Percentiles rank a stretch among this genome's conserved stretches.
These are phyloP conservation scores for Pseudozyma sp. DNA, from an alignment of 1,284 basidiomycete species.

Conservation along the genomic window DNA sequence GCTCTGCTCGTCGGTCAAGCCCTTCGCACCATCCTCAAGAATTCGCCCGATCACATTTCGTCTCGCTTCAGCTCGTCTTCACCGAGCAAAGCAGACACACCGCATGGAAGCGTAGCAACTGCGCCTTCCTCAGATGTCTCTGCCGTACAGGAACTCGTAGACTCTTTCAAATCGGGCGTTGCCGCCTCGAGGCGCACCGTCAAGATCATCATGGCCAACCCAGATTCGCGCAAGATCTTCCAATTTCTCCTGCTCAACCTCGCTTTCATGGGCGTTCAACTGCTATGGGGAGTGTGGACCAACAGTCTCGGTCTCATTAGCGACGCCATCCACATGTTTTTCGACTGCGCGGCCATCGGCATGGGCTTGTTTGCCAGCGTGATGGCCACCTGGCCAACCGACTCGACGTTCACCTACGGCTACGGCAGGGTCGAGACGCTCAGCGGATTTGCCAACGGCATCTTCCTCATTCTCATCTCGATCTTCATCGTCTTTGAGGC, in stretches of 20 bases:
- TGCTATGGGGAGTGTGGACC: constrained; percentile 85
- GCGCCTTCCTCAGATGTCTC: constrained; percentile 37
- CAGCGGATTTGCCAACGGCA: constrained; percentile 97
- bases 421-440: constrained; percentile 98
- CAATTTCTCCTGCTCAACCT: constrained; percentile 95
- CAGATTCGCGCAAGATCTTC: constrained; percentile 93
- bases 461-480: constrained; percentile 95
- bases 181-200: constrained; percentile 70
- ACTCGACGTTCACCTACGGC: constrained; percentile 93
- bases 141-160: constrained; percentile 41
- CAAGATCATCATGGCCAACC: constrained; percentile 87
- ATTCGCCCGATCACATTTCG: constrained; percentile 57
- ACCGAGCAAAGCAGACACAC: constrained; percentile 6
- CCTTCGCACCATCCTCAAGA: constrained; percentile 57
- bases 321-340: constrained; percentile 99
- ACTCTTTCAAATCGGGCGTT: constrained; percentile 22
- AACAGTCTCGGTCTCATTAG: constrained; percentile 96
- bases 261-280: constrained; percentile 84
- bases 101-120: constrained; percentile 1
- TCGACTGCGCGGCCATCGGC: constrained; percentile 96
- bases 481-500: constrained; percentile 99
- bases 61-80: constrained; percentile 44
- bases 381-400: constrained; percentile 96
- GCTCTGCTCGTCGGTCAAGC: constrained; percentile 57
- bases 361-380: constrained; percentile 96